Evolutionary conservation across 1,139 yeast species (phyloP).

Genomic region (Debaryomyces robertsiae): DNA sequence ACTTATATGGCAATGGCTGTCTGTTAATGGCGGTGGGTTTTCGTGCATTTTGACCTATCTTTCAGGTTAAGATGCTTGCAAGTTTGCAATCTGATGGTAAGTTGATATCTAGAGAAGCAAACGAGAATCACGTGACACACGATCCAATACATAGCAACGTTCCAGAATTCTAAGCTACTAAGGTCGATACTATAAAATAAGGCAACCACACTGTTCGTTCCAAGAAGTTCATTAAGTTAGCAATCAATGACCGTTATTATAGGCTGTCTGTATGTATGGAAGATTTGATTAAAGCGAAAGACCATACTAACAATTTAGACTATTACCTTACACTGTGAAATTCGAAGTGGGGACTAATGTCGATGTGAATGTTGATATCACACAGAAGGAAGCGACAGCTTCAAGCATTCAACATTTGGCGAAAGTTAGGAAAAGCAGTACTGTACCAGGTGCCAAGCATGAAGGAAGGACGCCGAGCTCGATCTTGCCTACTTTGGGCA

Average conservation of each 20-base stretch:
- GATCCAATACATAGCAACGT: conserved; percentile 10
- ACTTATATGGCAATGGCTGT: conserved; percentile 26
- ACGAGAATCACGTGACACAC: conserved; percentile 7
- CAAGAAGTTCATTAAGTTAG: neutral
- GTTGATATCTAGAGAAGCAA: neutral
- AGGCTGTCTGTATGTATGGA: conserved; percentile 61
- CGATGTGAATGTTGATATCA: conserved; percentile 10
- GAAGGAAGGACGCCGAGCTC: conserved; percentile 17
- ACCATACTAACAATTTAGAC: conserved; percentile 46
- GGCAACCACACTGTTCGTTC: too few relatives aligned
- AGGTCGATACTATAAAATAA: too few relatives aligned
- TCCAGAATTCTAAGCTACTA: too few relatives aligned
- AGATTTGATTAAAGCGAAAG: neutral
- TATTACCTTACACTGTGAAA: conserved; percentile 72
- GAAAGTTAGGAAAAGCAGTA: neutral
- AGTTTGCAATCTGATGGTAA: neutral
- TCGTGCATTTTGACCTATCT: conserved; percentile 3
- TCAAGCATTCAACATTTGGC: conserved; percentile 11
- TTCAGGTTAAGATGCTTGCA: too few relatives aligned
- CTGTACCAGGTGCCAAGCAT: conserved; percentile 7
- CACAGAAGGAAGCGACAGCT: conserved; percentile 10
- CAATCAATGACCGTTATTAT: conserved; percentile 56
- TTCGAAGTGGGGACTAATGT: conserved; percentile 50
- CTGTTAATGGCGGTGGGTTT: conserved; percentile 13
- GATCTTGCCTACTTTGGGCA: conserved; percentile 25